Base-by-base conservation (phyloP, 345 rosid genomes). In the Microcos paniculata region DNA sequence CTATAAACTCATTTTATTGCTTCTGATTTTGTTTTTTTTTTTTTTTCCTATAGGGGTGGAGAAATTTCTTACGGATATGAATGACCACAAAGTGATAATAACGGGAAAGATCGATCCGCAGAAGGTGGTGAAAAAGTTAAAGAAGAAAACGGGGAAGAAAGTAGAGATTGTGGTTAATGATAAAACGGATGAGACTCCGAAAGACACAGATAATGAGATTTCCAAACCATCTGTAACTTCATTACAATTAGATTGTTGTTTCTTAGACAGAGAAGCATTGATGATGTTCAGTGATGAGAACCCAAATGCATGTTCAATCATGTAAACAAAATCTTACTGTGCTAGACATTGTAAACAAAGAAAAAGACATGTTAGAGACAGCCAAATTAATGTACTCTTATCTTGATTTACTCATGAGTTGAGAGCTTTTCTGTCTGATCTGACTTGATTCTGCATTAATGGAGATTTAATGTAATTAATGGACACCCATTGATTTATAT, bases 251-350 rank as follows among this genome's bases (percentile, higher is more conserved):
- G 74, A 75, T 69, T 79, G 73, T 18, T 77, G 70, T 12, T 24
- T 56, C 33, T 76, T 70, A 24, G 81, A 86, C 1, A 49, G 65
- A 0, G 82, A 85, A 23, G 70, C 72, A 10, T 62, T 86, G 1
- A 74, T 77, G 88, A 72, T 83, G 77, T 89, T 92, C 31, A 88
- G 82, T n/a, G 98, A 91, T 19, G 98, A 90, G 64, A 92, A 94
- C 70, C 84, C 96, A 13, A 91, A 88, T 75, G 89, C 92, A 24
- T 90, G 97, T 78, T 77, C 30, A 18, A 56, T 84, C 26, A 81
- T 88, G 89, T 91, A 80, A 64, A 31, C 1, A 21, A 23, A 6
- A 31, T 23, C 16, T 56, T 11, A 21, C 24, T 57, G 6, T 68
- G 19, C 52, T 33, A 21, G 21, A 23, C 9, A 23, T 8, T 15